Conservation (phyloP, 2,329 filamentous ascomycete species). For the Exophiala sp. region DNA sequence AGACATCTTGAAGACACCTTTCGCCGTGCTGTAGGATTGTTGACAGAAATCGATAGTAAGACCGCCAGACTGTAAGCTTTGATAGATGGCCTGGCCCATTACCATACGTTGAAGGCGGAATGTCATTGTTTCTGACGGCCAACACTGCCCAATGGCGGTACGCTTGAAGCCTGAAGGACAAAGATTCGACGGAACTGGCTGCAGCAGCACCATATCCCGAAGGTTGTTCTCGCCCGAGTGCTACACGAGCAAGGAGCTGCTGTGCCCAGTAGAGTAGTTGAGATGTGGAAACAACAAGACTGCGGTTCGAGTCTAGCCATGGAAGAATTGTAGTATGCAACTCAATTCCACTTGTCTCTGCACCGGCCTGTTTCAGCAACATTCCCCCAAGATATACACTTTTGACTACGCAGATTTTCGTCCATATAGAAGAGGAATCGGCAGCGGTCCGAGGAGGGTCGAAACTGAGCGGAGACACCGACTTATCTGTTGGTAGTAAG, state of each 20-base stretch:
- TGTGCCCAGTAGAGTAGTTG: slow-evolving; percentile 75
- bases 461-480: slow-evolving; percentile 4
- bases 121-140: slow-evolving; percentile 17
- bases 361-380: slow-evolving; percentile 17
- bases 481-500: slow-evolving; percentile 20
- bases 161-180: slow-evolving; percentile 40
- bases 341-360: slow-evolving; percentile 53
- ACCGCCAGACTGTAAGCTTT: slow-evolving; percentile 69
- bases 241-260: slow-evolving; percentile 67
- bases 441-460: slow-evolving; percentile 20
- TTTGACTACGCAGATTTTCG: slow-evolving; percentile 73
- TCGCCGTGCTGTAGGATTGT: slow-evolving; percentile 57
- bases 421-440: slow-evolving; percentile 56
- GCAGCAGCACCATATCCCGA: slow-evolving; percentile 13
- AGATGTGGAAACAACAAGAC: slow-evolving; percentile 45
- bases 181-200: slow-evolving; percentile 2
- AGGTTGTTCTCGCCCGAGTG: slow-evolving; percentile 51
- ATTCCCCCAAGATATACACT: slow-evolving; percentile 70
- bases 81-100: slow-evolving; percentile 31
- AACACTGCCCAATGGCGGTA: slow-evolving; percentile 44
- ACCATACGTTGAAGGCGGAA: slow-evolving; percentile 19
- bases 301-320: slow-evolving; percentile 46
- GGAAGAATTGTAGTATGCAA: slow-evolving; percentile 62
- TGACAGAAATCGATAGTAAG: slow-evolving; percentile 77
- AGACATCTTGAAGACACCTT: slow-evolving; percentile 11